Base-by-base conservation (phyloP, 306 rosid species). In the Acacia acuminata region DNA sequence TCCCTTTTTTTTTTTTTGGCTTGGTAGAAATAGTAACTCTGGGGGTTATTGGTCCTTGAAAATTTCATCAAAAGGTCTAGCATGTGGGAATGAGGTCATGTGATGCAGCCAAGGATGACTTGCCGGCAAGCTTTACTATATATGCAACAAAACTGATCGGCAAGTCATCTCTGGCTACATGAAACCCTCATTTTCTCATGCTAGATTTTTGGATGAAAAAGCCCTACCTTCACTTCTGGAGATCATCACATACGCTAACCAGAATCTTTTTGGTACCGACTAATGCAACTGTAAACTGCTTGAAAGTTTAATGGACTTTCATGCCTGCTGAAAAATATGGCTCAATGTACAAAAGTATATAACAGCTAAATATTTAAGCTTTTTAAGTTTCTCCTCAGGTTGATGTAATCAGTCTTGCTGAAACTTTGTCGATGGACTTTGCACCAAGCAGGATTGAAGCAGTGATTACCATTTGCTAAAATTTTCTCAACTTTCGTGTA, bases 81-180 rank as follows among this genome's bases (percentile, higher is more conserved):
- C 98, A 93, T 94, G 98, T 89, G 94, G 88, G 87, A 85, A 95
- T 83, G 95, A 95, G 97, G 92, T 77, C 82, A 83, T 79, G 86
- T 85, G 66, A 43, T 92, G 90, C 93, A 95, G 98, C 98, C 98
- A 95, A 95, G 97, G 98, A 95, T 95, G 98, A 95, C 94, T 95
- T 95, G 98, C 97, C 97, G 97, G 86, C 79, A 68, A 70, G 72
- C 64, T 74, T 82, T 7, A 36, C 15, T 86, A n/a, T 22, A 0
- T 2, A 4, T 51, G 16, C 20, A 51, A 51, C 7, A 2, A 43
- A 8, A 32, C 56, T 67, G 68, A n/a, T 79, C 93, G 98, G 94
- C 95, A 91, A 93, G 97, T 87, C 90, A 58, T 94, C 92, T 82
- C 44, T 90, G 94, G 98, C 98, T 94, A 89, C 85, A 56, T 82